Conservation (phyloP, 495 filamentous ascomycete species). For the Aspergillus saccharolyticus region DNA sequence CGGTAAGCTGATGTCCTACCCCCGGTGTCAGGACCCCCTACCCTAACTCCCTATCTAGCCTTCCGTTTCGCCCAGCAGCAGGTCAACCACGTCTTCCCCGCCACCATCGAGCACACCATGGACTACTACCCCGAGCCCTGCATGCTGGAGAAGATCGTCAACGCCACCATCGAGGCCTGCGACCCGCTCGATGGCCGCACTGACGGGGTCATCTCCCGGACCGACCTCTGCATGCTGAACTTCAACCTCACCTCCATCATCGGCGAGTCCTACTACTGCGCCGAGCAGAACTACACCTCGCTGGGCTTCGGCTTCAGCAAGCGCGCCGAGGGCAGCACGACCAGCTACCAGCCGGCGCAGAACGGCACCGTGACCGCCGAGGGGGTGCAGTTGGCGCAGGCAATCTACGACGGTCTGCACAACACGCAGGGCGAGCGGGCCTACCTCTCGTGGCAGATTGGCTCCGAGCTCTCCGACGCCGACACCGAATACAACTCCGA, state of each 20-base stretch:
- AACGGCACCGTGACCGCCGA: slow-evolving; percentile 27
- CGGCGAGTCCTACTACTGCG: slow-evolving; percentile 46
- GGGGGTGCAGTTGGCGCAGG: slow-evolving; percentile 28
- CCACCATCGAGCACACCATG: slow-evolving; percentile 39
- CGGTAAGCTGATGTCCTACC: background rate
- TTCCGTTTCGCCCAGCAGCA: slow-evolving; percentile 49
- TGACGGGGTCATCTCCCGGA: slow-evolving; percentile 49
- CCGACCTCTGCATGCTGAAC: slow-evolving; percentile 46
- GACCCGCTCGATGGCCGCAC: slow-evolving; percentile 48
- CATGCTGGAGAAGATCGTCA: slow-evolving; percentile 47
- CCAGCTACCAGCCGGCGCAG: slow-evolving; percentile 29
- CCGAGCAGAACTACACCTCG: slow-evolving; percentile 32
- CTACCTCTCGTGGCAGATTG: slow-evolving; percentile 33
- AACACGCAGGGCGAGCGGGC: slow-evolving; percentile 27
- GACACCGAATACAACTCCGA: slow-evolving; percentile 18
- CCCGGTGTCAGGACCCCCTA: too few relatives aligned
- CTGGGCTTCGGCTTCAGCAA: slow-evolving; percentile 35
- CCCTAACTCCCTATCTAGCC: slow-evolving; percentile 16
- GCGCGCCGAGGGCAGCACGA: slow-evolving; percentile 26
- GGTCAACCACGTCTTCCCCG: slow-evolving; percentile 43
- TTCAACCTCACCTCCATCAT: slow-evolving; percentile 43
- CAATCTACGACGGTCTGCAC: slow-evolving; percentile 31
- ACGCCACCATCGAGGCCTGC: slow-evolving; percentile 46
- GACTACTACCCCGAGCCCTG: slow-evolving; percentile 50
- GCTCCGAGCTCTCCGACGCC: slow-evolving; percentile 26